Evolutionary conservation across 768 basidiomycete genomes (phyloP).

Genomic region (Cystofilobasidium bisporidii): DNA sequence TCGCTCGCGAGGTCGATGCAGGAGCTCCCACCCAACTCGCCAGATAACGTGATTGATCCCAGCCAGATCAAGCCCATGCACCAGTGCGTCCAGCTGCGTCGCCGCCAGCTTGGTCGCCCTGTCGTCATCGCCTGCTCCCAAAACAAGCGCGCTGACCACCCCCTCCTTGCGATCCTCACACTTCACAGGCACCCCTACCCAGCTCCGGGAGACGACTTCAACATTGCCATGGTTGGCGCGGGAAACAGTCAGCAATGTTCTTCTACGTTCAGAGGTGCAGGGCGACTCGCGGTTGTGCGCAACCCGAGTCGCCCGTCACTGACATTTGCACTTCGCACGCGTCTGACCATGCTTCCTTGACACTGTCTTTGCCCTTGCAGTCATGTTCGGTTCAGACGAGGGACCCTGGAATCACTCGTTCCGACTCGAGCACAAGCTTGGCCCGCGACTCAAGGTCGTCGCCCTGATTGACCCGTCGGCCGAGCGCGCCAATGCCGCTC

Average conservation of each 20-base stretch:
- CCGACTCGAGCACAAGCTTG: conserved; percentile 65
- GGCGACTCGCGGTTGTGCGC: neutral
- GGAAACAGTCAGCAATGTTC: conserved; percentile 41
- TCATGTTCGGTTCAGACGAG: conserved; percentile 77
- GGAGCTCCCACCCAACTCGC: conserved; percentile 1
- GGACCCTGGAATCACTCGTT: conserved; percentile 42
- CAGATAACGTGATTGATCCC: conserved; percentile 23
- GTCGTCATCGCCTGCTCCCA: too few relatives aligned
- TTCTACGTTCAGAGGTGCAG: neutral
- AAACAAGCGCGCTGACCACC: neutral
- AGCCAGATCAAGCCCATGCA: conserved; percentile 24
- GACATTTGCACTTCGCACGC: neutral
- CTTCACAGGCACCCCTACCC: conserved; percentile 23
- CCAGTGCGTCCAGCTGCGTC: conserved; percentile 7
- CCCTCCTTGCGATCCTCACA: neutral
- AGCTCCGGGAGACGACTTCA: conserved; percentile 58
- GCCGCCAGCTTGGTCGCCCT: neutral
- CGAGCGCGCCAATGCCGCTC: conserved; percentile 66
- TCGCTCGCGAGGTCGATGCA: neutral
- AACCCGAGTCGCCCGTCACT: too few relatives aligned
- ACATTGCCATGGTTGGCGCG: conserved; percentile 88
- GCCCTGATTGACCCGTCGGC: conserved; percentile 85
- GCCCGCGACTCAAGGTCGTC: conserved; percentile 87
- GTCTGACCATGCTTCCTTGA: conserved; percentile 43
- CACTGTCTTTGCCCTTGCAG: too few relatives aligned